phyloP scores from a whole-genome alignment of 2,329 filamentous ascomycete genomes.

The Colletotrichum plurivorum region DNA sequence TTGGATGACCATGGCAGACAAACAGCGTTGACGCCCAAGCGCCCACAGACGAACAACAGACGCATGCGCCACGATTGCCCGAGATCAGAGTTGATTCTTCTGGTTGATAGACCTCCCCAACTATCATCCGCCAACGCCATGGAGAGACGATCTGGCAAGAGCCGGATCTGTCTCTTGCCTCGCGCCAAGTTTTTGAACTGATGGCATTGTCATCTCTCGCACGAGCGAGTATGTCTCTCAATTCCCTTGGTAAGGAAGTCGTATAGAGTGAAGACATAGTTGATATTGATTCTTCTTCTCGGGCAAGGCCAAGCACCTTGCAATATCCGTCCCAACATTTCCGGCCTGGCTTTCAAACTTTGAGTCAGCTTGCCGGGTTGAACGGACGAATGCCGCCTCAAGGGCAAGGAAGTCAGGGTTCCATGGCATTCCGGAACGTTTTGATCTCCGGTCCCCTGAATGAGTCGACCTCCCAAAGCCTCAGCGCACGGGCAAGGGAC shows the following conservation, averaged over 20 bases:
- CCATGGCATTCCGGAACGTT: slow-evolving; percentile 39
- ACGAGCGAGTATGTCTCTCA: too few relatives aligned
- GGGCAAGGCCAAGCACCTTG: too few relatives aligned
- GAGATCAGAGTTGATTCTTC: too few relatives aligned
- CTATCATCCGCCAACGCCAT: neutral
- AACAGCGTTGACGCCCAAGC: slow-evolving; percentile 3
- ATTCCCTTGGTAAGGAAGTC: too few relatives aligned
- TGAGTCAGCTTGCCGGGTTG: slow-evolving; percentile 31
- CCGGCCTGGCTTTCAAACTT: neutral
- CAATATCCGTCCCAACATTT: slow-evolving; percentile 15
- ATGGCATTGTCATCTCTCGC: too few relatives aligned
- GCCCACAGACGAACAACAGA: neutral
- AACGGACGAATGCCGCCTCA: slow-evolving; percentile 22
- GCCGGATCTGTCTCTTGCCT: neutral
- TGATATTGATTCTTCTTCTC: too few relatives aligned
- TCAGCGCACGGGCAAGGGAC: slow-evolving; percentile 10
- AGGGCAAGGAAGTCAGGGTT: slow-evolving; percentile 8
- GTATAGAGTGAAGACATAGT: too few relatives aligned
- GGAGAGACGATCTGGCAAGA: neutral
- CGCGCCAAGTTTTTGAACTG: too few relatives aligned
- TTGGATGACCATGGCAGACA: slow-evolving; percentile 13
- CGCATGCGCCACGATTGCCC: too few relatives aligned
- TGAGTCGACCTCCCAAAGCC: slow-evolving; percentile 8
- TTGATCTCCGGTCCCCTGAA: slow-evolving; percentile 23
- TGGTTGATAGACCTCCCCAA: neutral